Evolutionary conservation across 192 early-diverging fungal genomes (phyloP).

Genomic region (Coemansia sp.): DNA sequence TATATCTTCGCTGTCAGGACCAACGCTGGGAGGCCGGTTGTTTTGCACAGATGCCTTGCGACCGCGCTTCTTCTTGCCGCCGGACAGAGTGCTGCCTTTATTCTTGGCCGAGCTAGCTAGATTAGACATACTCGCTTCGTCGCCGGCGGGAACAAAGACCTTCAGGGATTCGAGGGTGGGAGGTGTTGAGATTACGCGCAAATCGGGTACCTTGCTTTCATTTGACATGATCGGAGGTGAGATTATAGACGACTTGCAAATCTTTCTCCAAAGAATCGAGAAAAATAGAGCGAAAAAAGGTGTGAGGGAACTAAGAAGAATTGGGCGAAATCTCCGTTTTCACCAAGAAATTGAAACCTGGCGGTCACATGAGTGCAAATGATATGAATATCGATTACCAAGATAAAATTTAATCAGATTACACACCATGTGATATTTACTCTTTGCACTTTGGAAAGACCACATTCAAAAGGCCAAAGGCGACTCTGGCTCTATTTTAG

Average conservation of each 20-base stretch:
- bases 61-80: slow-evolving; percentile 33
- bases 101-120: background rate
- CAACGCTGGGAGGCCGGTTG: slow-evolving; percentile 14
- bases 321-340: background rate
- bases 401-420: no score
- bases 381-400: no score
- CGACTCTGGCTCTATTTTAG: background rate
- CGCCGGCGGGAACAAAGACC: background rate
- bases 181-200: slow-evolving; percentile 14
- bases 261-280: slow-evolving; percentile 1
- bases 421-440: background rate
- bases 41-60: slow-evolving; percentile 23
- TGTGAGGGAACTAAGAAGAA: background rate
- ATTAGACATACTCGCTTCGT: background rate
- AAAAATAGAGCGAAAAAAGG: background rate
- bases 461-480: no score
- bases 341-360: no score
- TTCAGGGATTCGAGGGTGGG: background rate
- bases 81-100: slow-evolving; percentile 1
- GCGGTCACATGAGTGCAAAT: no score
- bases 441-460: no score
- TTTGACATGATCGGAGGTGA: slow-evolving; percentile 18
- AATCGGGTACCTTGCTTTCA: slow-evolving; percentile 3
- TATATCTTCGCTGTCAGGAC: slow-evolving; percentile 43
- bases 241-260: background rate